phyloP scores from a whole-genome alignment of 768 basidiomycete species.

The Suillus lakei region DNA sequence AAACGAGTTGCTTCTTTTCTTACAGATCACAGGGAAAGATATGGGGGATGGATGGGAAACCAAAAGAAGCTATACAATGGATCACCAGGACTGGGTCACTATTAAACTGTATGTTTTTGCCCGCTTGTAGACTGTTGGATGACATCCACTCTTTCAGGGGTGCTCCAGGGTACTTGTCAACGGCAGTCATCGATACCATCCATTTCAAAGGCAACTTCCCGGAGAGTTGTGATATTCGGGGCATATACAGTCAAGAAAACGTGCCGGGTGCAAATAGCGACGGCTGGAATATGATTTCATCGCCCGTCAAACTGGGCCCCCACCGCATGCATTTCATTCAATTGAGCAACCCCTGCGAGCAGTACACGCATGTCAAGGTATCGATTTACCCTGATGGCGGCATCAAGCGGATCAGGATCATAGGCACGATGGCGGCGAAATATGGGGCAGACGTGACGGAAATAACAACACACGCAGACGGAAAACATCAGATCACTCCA shows the following conservation, averaged over 20 bases:
- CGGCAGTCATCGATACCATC: constrained; percentile 89
- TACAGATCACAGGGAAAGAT: constrained; percentile 58
- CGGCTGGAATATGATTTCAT: constrained; percentile 76
- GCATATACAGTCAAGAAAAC: constrained; percentile 40
- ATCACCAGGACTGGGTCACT: constrained; percentile 90
- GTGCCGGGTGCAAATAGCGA: constrained; percentile 43
- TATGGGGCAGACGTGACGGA: neutral
- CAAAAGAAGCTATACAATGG: constrained; percentile 77
- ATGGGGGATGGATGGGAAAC: constrained; percentile 99
- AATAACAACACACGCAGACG: neutral
- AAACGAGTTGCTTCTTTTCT: neutral
- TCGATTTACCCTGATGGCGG: constrained; percentile 97
- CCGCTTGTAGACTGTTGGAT: neutral
- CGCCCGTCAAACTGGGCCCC: constrained; percentile 81
- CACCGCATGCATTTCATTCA: constrained; percentile 90
- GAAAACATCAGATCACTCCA: neutral
- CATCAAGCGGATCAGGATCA: constrained; percentile 85
- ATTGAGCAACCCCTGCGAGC: constrained; percentile 58
- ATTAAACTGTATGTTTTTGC: constrained; percentile 74
- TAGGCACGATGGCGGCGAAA: constrained; percentile 45
- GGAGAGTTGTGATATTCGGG: constrained; percentile 83
- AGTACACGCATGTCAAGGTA: constrained; percentile 84
- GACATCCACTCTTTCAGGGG: constrained; percentile 52
- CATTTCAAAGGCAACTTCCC: constrained; percentile 98
- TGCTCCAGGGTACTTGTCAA: constrained; percentile 68